A percentile compares a stretch with the other conserved stretches of the same genome.
Evolutionary conservation across 768 basidiomycete species (phyloP).

Genomic region (Naganishia vaughanmartiniae): DNA sequence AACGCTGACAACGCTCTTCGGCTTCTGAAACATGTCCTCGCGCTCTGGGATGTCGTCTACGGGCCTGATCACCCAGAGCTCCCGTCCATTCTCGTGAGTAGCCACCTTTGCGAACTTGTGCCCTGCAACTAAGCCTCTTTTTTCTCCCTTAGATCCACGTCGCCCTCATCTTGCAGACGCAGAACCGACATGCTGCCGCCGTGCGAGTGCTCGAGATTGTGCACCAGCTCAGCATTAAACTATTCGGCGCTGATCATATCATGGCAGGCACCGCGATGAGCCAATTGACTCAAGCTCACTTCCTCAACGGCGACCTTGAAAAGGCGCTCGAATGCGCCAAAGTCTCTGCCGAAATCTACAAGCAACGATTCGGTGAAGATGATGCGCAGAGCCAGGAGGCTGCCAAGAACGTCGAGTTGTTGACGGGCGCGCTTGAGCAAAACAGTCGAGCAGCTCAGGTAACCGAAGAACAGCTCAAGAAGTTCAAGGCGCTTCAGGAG

Average conservation of each 20-base stretch:
- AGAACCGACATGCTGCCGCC: slow-evolving; percentile 44
- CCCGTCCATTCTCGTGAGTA: slow-evolving; percentile 51
- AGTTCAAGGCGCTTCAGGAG: slow-evolving; percentile 42
- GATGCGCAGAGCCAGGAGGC: slow-evolving; percentile 52
- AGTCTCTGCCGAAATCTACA: slow-evolving; percentile 48
- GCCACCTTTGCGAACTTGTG: not conserved
- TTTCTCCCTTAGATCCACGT: slow-evolving; percentile 43
- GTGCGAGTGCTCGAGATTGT: slow-evolving; percentile 47
- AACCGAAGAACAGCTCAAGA: slow-evolving; percentile 41
- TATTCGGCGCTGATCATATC: slow-evolving; percentile 52
- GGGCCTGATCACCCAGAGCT: slow-evolving; percentile 53
- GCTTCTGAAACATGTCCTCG: slow-evolving; percentile 52
- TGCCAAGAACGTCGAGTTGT: slow-evolving; percentile 49
- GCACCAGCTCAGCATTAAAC: slow-evolving; percentile 39
- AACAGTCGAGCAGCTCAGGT: slow-evolving; percentile 37
- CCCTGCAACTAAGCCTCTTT: not conserved
- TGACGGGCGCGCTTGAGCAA: slow-evolving; percentile 49
- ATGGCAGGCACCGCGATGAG: slow-evolving; percentile 50
- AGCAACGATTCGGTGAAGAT: slow-evolving; percentile 48
- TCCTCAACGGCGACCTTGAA: slow-evolving; percentile 50
- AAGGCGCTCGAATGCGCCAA: slow-evolving; percentile 46
- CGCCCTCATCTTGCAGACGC: slow-evolving; percentile 49
- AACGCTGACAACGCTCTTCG: slow-evolving; percentile 49
- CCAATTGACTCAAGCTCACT: slow-evolving; percentile 53
- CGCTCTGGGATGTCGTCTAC: slow-evolving; percentile 53